Percentiles rank a stretch among this genome's conserved stretches.
Conservation (phyloP, 768 basidiomycete species). For the Boletus edulis region DNA sequence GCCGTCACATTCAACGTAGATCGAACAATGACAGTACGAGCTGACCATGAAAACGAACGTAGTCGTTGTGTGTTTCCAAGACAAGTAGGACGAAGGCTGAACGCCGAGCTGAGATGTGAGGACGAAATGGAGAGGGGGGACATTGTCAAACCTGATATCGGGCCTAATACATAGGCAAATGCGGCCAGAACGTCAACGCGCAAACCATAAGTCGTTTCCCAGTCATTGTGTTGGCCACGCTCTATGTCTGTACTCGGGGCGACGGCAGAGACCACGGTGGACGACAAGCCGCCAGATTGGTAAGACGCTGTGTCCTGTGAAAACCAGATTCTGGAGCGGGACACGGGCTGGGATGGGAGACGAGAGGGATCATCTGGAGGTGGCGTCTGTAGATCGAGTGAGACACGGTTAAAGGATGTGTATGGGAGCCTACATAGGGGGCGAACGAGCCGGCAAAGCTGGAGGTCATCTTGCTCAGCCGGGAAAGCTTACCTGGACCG, state of each 20-base stretch:
- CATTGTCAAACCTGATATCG: constrained; percentile 58
- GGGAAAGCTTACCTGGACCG: too few relatives aligned
- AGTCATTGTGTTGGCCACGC: constrained; percentile 50
- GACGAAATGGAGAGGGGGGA: not conserved
- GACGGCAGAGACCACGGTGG: constrained; percentile 40
- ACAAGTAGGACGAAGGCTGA: constrained; percentile 63
- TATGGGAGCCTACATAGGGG: constrained; percentile 47
- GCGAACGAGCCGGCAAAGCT: constrained; percentile 47
- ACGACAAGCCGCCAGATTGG: constrained; percentile 67
- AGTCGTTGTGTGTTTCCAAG: constrained; percentile 76
- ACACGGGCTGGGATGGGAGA: not conserved
- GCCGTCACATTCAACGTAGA: constrained; percentile 6
- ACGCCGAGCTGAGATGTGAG: not conserved
- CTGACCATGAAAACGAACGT: constrained; percentile 75
- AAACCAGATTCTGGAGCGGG: constrained; percentile 50
- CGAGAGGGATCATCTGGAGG: constrained; percentile 55
- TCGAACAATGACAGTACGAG: constrained; percentile 3
- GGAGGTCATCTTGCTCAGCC: not conserved
- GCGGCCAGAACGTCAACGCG: constrained; percentile 68
- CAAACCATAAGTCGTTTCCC: constrained; percentile 69
- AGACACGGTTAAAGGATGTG: not conserved
- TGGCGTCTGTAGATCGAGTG: constrained; percentile 40
- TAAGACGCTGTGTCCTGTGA: constrained; percentile 51
- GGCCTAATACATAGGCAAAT: constrained; percentile 64
- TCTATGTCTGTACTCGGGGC: constrained; percentile 37